Evolutionary conservation across 2,329 filamentous ascomycete genomes (phyloP).

Genomic region (Zymoseptoria tritici): DNA sequence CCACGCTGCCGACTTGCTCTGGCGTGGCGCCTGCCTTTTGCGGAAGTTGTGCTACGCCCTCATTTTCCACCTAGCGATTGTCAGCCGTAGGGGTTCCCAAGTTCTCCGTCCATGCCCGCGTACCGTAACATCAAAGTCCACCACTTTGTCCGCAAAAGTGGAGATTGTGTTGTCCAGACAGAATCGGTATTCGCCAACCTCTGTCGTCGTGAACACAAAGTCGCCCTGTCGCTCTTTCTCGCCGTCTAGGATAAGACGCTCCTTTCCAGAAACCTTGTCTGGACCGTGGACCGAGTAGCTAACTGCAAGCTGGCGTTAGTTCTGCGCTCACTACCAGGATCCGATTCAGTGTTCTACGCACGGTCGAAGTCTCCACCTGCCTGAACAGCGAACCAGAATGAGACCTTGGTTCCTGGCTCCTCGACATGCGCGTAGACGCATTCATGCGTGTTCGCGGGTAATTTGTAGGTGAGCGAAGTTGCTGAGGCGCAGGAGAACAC

Average conservation of each 20-base stretch:
- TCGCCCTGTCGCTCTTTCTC: slow-evolving; percentile 91
- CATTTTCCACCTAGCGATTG: slow-evolving; percentile 76
- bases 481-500: slow-evolving; percentile 68
- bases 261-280: slow-evolving; percentile 38
- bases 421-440: slow-evolving; percentile 87
- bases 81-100: neutral
- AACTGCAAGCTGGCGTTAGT: slow-evolving; percentile 39
- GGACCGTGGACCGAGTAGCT: slow-evolving; percentile 86
- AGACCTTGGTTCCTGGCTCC: slow-evolving; percentile 75
- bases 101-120: slow-evolving; percentile 23
- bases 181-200: slow-evolving; percentile 84
- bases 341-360: slow-evolving; percentile 10
- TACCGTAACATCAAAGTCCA: slow-evolving; percentile 96
- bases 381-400: slow-evolving; percentile 99
- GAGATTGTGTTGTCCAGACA: slow-evolving; percentile 99
- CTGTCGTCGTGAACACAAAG: slow-evolving; percentile 92
- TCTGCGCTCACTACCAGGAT: neutral
- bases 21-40: slow-evolving; percentile 80
- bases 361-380: slow-evolving; percentile 90
- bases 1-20: slow-evolving; percentile 80
- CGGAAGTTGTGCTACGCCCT: slow-evolving; percentile 64
- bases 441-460: slow-evolving; percentile 83
- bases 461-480: slow-evolving; percentile 89
- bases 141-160: slow-evolving; percentile 93
- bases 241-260: slow-evolving; percentile 75